These are phyloP conservation scores for Sarcodon aspratus DNA, from an alignment of 768 basidiomycete species.

Conservation along the genomic window DNA sequence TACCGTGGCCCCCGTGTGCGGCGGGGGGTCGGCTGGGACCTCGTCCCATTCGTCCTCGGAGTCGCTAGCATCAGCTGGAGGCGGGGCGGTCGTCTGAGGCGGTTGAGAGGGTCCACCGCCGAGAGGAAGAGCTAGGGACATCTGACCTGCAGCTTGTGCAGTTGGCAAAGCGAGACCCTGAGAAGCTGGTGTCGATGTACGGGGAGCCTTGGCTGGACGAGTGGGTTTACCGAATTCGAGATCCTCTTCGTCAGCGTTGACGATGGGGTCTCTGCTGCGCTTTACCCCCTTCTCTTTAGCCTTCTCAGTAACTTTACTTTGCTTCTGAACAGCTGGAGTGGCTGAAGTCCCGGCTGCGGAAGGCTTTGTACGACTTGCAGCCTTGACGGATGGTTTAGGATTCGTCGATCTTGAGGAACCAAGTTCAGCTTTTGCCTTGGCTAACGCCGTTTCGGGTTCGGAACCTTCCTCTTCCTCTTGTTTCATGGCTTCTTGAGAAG, in stretches of 20 bases:
- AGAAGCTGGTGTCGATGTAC: neutral
- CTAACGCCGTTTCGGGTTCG: no score
- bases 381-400: neutral
- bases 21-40: constrained; percentile 4
- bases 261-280: neutral
- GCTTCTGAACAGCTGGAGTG: constrained; percentile 1
- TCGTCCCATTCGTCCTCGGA: constrained; percentile 17
- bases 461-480: constrained; percentile 1
- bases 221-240: neutral
- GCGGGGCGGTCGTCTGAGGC: neutral
- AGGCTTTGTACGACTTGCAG: neutral
- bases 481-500: neutral
- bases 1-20: constrained; percentile 1
- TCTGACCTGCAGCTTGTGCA: neutral
- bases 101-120: constrained; percentile 1
- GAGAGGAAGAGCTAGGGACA: constrained; percentile 1
- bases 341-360: neutral
- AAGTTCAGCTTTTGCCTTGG: no score
- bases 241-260: constrained; percentile 1
- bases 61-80: constrained; percentile 10
- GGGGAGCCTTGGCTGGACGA: constrained; percentile 2
- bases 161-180: neutral
- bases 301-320: constrained; percentile 13
- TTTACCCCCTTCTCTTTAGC: constrained; percentile 14
- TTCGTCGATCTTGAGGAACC: no score